Evolutionary conservation across 176 grass and related monocot genomes (phyloP).

Genomic region (Zea luxurians): DNA sequence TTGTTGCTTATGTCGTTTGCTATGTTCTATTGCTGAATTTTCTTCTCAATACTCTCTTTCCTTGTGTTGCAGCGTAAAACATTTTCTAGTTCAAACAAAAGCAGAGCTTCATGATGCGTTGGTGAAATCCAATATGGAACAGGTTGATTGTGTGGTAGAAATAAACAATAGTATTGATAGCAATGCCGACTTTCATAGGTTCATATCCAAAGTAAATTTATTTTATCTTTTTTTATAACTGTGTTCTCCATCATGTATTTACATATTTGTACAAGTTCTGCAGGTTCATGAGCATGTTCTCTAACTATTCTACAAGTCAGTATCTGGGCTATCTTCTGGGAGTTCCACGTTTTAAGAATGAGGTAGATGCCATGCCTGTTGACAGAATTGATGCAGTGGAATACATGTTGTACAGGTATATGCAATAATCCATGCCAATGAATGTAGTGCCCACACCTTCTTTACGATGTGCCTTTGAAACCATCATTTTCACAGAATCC

Average conservation of each 20-base stretch:
- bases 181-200: slow-evolving; percentile 89
- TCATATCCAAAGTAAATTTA: slow-evolving; percentile 17
- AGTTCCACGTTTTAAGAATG: slow-evolving; percentile 33
- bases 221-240: slow-evolving; percentile 24
- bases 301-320: slow-evolving; percentile 49
- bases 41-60: slow-evolving; percentile 13
- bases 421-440: not conserved
- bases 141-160: slow-evolving; percentile 78
- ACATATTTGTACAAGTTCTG: slow-evolving; percentile 31
- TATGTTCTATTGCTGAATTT: slow-evolving; percentile 27
- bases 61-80: slow-evolving; percentile 66
- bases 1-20: slow-evolving; percentile 25
- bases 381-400: slow-evolving; percentile 59
- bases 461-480: slow-evolving; percentile 27
- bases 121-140: slow-evolving; percentile 48
- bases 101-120: slow-evolving; percentile 72
- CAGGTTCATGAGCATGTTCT: slow-evolving; percentile 60
- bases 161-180: slow-evolving; percentile 63
- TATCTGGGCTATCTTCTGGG: slow-evolving; percentile 59
- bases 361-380: slow-evolving; percentile 38
- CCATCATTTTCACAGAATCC: slow-evolving; percentile 60
- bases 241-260: slow-evolving; percentile 3
- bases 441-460: slow-evolving; percentile 8
- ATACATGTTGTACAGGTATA: slow-evolving; percentile 86
- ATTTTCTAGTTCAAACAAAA: slow-evolving; percentile 84